These are phyloP conservation scores for Acaromyces ingoldii DNA, from an alignment of 1,284 basidiomycete species.

Conservation along the genomic window DNA sequence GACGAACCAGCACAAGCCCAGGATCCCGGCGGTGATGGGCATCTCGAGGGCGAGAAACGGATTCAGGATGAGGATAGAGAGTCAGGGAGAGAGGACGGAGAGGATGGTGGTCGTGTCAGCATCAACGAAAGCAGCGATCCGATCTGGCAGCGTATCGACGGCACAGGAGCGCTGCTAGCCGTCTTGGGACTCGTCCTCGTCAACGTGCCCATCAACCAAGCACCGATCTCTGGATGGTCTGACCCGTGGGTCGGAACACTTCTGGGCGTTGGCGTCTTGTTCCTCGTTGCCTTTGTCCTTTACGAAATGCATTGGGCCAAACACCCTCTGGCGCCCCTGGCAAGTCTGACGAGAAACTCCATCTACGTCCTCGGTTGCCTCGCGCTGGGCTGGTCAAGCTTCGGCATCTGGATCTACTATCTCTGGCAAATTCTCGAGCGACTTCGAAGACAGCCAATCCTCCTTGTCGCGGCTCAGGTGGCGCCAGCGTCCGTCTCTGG, in stretches of 20 bases:
- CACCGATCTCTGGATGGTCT: constrained; percentile 33
- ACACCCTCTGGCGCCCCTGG: constrained; percentile 27
- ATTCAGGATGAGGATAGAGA: too few species aligned
- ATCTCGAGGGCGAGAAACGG: too few species aligned
- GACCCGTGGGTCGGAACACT: constrained; percentile 27
- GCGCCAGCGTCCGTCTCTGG: neutral
- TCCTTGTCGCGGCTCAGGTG: neutral
- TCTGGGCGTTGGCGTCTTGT: constrained; percentile 29
- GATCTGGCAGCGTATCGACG: too few species aligned
- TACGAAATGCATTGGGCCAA: constrained; percentile 15
- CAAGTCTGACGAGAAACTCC: constrained; percentile 18
- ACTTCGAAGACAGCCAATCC: neutral
- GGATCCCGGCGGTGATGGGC: too few species aligned
- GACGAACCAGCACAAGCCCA: too few species aligned
- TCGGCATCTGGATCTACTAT: constrained; percentile 33
- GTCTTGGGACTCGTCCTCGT: constrained; percentile 28
- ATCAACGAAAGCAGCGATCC: constrained; percentile 12
- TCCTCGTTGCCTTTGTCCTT: constrained; percentile 20
- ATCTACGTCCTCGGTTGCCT: constrained; percentile 19
- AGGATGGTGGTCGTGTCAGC: too few species aligned
- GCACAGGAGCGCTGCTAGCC: constrained; percentile 29
- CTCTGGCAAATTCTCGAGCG: constrained; percentile 11
- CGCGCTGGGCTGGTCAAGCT: constrained; percentile 26
- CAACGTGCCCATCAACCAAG: constrained; percentile 39
- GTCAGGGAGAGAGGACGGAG: too few species aligned